Base-by-base conservation (phyloP, 192 early-diverging fungal genomes). In the Fimicolochytrium jonesii region DNA sequence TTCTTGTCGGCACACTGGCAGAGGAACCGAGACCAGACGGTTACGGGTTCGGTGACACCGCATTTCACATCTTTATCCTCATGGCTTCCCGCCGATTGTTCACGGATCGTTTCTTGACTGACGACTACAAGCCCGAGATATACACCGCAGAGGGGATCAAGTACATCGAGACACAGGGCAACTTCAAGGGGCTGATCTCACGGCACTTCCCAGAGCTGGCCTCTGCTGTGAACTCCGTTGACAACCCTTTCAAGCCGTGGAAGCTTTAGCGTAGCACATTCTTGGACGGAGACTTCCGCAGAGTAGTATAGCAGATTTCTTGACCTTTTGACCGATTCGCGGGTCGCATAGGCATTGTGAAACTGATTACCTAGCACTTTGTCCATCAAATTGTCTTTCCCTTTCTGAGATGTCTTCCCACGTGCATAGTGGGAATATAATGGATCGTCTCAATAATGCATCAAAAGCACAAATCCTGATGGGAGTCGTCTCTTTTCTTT, bases 81-180 rank as follows among this genome's bases (percentile, higher is more conserved):
- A 53, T 69, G 46, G 66, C 70, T 41, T 56, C 49, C 2, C 46
- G 70, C 1, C 26, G 70, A 4, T 32, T 72, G 2, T 45, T 51
- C 25, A 55, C 66, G 6, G 70, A 72, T 36, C 70, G 70, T 13
- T 70, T 72, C 56, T 47, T 72, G 6, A 72, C 70, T n/a, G 49
- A 39, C 30, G 66, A 72, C 42, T 72, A 56, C 56, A 70, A 36
- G 9, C 30, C 66, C 15, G 66, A n/a, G 11, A 49, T 65, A 1
- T 72, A 72, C 45, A 69, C 60, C 17, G 17, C 33, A 26, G 61
- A 52, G 37, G 70, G 70, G 1, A 44, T 72, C 6, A 32, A 45
- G 23, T 70, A 59, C 59, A 51, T 72, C 46, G 37, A 64, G 53
- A 53, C 66, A n/a, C 26, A 62, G 26, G 49, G 23, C 33, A 69